A percentile compares a stretch with the other conserved stretches of the same genome.
phyloP scores from a whole-genome alignment of 1,284 basidiomycete genomes.

The Ceratobasidium sp. region DNA sequence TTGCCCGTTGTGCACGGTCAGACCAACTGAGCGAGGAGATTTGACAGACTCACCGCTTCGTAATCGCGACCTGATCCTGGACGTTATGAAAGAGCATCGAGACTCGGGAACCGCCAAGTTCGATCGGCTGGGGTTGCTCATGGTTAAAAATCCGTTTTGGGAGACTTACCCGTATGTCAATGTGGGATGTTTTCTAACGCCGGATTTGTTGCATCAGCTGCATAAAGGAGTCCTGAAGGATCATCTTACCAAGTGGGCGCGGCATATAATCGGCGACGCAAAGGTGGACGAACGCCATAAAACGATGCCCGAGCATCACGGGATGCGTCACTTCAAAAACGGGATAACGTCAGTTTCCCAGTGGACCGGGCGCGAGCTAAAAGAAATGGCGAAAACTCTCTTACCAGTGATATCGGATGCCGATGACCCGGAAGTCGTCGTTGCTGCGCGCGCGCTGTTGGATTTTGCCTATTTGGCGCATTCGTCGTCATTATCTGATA shows the following conservation, averaged over 20 bases:
- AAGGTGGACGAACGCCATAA: slow-evolving; percentile 42
- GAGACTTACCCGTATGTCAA: slow-evolving; percentile 51
- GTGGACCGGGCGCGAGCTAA: slow-evolving; percentile 56
- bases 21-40: slow-evolving; percentile 15
- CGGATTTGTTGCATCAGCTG: slow-evolving; percentile 57
- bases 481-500: slow-evolving; percentile 12
- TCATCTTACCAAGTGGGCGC: slow-evolving; percentile 51
- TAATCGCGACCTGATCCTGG: not conserved
- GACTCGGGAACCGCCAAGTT: not conserved
- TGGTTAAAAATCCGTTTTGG: slow-evolving; percentile 53
- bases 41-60: not conserved
- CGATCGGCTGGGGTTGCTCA: slow-evolving; percentile 12
- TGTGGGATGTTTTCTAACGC: slow-evolving; percentile 53
- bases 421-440: slow-evolving; percentile 31
- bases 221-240: slow-evolving; percentile 58
- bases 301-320: too few relatives aligned
- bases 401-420: slow-evolving; percentile 54
- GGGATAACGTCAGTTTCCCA: slow-evolving; percentile 51
- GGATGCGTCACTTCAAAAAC: slow-evolving; percentile 11
- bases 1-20: slow-evolving; percentile 43
- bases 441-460: slow-evolving; percentile 53
- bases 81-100: not conserved
- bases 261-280: slow-evolving; percentile 7
- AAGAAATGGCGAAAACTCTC: slow-evolving; percentile 49
- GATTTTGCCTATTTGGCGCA: slow-evolving; percentile 57